A percentile compares a stretch with the other conserved stretches of the same genome.
Conservation (phyloP, 129 eudicot genomes). For the Saussurea involucrata region DNA sequence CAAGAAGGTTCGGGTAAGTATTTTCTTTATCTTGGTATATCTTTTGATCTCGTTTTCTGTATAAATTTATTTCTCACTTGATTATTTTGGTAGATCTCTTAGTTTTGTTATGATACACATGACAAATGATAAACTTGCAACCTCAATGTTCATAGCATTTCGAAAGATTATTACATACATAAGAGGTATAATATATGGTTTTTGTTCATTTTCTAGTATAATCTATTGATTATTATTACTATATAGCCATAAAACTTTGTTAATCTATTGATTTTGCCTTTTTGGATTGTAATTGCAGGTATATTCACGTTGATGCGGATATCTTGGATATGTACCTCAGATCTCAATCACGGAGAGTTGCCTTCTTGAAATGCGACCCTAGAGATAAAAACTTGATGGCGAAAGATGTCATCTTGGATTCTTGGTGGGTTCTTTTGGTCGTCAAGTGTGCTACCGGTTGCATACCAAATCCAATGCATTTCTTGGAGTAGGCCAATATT, state of each 20-base stretch:
- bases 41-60: not conserved
- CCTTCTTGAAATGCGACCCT: not conserved
- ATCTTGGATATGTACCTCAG: not conserved
- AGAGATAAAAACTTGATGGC: not conserved
- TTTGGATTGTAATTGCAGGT: not conserved
- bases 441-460: no score
- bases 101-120: not conserved
- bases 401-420: not conserved
- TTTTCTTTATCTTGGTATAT: not conserved
- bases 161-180: not conserved
- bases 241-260: no score
- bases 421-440: not conserved
- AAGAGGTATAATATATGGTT: not conserved
- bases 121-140: not conserved
- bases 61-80: not conserved
- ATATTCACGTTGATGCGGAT: not conserved
- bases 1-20: not conserved
- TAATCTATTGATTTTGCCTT: not conserved
- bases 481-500: no score
- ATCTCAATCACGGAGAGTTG: not conserved
- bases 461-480: not conserved
- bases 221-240: not conserved
- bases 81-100: not conserved
- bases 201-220: not conserved
- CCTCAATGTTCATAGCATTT: not conserved